These are phyloP conservation scores for Metarhizium humberi DNA, from an alignment of 2,329 filamentous ascomycete species.

Conservation along the genomic window DNA sequence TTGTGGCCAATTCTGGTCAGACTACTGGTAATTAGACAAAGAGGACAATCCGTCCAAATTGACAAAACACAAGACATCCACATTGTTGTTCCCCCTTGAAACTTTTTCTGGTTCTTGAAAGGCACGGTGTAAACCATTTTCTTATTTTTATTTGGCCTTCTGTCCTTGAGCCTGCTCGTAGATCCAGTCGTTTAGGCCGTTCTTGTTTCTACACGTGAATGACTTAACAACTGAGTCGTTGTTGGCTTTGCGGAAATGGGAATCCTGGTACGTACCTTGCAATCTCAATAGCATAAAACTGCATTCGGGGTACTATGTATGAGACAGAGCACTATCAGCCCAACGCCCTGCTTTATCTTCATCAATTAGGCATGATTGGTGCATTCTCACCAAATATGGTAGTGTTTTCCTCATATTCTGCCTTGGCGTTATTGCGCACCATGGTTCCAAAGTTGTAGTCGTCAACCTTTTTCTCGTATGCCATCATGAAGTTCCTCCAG, in stretches of 20 bases:
- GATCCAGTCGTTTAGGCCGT: constrained; percentile 93
- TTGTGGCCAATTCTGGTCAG: neutral
- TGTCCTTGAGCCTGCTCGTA: constrained; percentile 70
- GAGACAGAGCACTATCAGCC: neutral
- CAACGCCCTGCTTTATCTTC: neutral
- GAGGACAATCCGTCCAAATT: no score
- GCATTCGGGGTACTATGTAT: constrained; percentile 43
- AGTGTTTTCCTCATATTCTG: constrained; percentile 77
- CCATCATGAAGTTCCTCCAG: constrained; percentile 91
- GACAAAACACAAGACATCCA: neutral
- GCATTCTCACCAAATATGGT: constrained; percentile 73
- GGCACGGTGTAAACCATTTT: neutral
- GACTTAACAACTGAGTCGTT: constrained; percentile 1
- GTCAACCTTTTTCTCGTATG: constrained; percentile 88
- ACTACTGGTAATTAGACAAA: neutral
- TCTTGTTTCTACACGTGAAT: constrained; percentile 61
- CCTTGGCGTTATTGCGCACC: constrained; percentile 66
- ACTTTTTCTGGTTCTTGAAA: neutral
- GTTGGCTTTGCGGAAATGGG: neutral
- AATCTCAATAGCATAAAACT: constrained; percentile 47
- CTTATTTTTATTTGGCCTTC: constrained; percentile 23
- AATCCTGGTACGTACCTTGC: constrained; percentile 22
- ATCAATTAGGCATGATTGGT: neutral
- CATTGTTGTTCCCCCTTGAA: neutral
- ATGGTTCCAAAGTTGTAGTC: constrained; percentile 99